phyloP scores from a whole-genome alignment of 176 grass and related monocot genomes.

The Carex kokanica region DNA sequence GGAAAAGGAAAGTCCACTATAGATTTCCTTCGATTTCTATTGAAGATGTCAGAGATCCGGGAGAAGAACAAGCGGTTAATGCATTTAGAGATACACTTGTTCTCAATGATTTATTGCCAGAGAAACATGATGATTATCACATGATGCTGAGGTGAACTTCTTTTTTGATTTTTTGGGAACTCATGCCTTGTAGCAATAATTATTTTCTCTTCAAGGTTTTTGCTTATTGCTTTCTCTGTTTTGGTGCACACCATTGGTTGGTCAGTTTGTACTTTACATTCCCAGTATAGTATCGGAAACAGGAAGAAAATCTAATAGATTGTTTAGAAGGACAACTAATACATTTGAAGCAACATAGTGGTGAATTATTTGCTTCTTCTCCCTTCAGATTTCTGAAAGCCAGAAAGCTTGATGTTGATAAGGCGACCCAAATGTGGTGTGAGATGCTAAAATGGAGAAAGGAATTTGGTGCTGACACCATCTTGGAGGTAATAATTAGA shows the following conservation, averaged over 20 bases:
- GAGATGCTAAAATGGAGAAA: slow-evolving; percentile 96
- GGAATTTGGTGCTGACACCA: slow-evolving; percentile 80
- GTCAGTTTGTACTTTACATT: background rate
- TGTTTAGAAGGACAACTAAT: slow-evolving; percentile 14
- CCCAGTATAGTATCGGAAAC: background rate
- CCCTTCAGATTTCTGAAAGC: slow-evolving; percentile 78
- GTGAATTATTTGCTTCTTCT: background rate
- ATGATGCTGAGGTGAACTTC: slow-evolving; percentile 69
- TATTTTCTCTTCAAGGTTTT: background rate
- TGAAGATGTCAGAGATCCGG: slow-evolving; percentile 88
- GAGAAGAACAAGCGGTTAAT: slow-evolving; percentile 82
- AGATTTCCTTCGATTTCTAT: slow-evolving; percentile 89
- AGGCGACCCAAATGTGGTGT: slow-evolving; percentile 88
- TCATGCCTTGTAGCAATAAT: background rate
- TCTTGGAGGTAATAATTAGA: slow-evolving; percentile 59
- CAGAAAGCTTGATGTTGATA: slow-evolving; percentile 81
- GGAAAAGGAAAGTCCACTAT: slow-evolving; percentile 80
- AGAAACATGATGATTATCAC: slow-evolving; percentile 90
- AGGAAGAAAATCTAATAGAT: background rate
- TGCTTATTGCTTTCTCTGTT: background rate
- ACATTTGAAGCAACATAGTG: background rate
- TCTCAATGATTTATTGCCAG: slow-evolving; percentile 57
- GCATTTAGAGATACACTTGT: slow-evolving; percentile 66
- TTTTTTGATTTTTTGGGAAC: background rate
- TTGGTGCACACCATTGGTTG: slow-evolving; percentile 3